Percentiles rank a stretch among this genome's conserved stretches.
Evolutionary conservation across 164 flowering plant species (phyloP).

Genomic region (Magnolia changhungtana): DNA sequence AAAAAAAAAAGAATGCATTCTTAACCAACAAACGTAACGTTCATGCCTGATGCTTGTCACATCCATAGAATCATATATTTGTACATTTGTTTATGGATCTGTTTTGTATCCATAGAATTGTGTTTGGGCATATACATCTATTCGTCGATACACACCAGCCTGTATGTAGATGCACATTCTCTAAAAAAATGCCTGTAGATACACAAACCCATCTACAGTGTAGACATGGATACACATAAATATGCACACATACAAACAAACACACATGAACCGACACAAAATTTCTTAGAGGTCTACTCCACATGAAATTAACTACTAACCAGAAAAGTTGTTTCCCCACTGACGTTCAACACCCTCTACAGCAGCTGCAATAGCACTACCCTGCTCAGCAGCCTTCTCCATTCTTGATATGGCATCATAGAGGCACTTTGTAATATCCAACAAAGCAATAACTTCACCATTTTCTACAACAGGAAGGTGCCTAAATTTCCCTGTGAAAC

Average conservation of each 20-base stretch:
- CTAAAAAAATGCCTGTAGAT: too few relatives aligned
- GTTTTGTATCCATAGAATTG: too few relatives aligned
- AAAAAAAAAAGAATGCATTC: too few relatives aligned
- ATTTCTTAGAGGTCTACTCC: neutral
- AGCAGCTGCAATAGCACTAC: slow-evolving; percentile 99
- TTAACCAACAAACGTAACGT: too few relatives aligned
- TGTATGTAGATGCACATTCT: too few relatives aligned
- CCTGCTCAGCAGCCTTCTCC: slow-evolving; percentile 99
- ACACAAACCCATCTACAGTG: neutral
- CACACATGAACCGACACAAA: neutral
- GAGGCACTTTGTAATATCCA: slow-evolving; percentile 95
- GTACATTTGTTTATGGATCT: too few relatives aligned
- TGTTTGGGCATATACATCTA: too few relatives aligned
- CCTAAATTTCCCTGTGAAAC: slow-evolving; percentile 76
- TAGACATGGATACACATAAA: neutral
- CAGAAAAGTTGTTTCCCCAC: slow-evolving; percentile 74
- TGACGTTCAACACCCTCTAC: slow-evolving; percentile 98
- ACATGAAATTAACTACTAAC: slow-evolving; percentile 33
- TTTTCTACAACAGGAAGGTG: slow-evolving; percentile 98
- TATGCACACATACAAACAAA: neutral
- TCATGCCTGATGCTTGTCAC: too few relatives aligned
- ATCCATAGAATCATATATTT: too few relatives aligned
- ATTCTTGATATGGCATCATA: slow-evolving; percentile 96
- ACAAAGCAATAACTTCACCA: slow-evolving; percentile 93
- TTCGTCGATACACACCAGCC: too few relatives aligned